Evolutionary conservation across 129 eudicot genomes (phyloP).

Genomic region (Centrapalus pauciflorus): DNA sequence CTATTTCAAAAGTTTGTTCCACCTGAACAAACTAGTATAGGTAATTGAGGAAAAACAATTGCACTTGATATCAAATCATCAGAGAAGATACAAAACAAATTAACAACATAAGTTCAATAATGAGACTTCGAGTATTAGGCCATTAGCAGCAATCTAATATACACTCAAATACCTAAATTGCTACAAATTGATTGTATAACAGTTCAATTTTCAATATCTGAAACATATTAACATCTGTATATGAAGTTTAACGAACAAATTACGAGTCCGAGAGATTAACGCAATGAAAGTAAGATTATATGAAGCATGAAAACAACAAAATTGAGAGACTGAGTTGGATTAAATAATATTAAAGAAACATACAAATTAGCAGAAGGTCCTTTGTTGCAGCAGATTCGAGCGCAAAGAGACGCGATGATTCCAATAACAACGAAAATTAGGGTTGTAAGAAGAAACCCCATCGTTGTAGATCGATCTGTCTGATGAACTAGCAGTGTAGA

Average conservation of each 20-base stretch:
- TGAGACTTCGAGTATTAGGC: neutral
- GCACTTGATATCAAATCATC: neutral
- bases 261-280: neutral
- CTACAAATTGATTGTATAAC: neutral
- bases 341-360: neutral
- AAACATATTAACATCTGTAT: neutral
- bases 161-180: neutral
- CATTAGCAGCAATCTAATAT: neutral
- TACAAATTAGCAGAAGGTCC: constrained; percentile 81
- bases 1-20: no score
- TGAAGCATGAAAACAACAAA: neutral
- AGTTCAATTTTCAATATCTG: neutral
- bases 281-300: neutral
- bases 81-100: neutral
- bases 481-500: neutral
- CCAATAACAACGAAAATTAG: constrained; percentile 35
- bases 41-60: neutral
- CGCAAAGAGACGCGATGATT: constrained; percentile 51
- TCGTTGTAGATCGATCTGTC: constrained; percentile 12
- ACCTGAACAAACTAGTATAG: neutral
- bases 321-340: neutral
- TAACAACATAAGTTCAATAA: constrained; percentile 4
- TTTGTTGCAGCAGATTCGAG: constrained; percentile 69
- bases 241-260: neutral
- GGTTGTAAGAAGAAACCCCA: constrained; percentile 48